Conservation (phyloP, 495 filamentous ascomycete species). For the Paragyromitra xinjiangensis region DNA sequence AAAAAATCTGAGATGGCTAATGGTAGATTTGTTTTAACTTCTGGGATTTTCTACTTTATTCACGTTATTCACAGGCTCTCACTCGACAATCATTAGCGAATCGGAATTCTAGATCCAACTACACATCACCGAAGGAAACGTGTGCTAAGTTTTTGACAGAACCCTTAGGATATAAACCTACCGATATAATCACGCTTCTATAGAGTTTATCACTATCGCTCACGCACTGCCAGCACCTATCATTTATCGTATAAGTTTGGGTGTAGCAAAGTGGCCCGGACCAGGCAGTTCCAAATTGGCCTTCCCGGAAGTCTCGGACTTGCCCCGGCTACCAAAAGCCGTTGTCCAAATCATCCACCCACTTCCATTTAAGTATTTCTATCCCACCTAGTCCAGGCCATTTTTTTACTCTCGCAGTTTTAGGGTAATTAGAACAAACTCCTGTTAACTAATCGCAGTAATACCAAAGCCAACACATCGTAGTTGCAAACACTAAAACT, state of each 20-base stretch:
- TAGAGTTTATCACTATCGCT: not conserved
- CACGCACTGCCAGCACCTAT: not conserved
- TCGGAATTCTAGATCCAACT: not conserved
- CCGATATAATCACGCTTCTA: not conserved
- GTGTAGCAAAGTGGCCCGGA: not conserved
- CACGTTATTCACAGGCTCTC: not conserved
- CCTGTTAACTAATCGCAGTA: not conserved
- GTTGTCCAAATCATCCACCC: not conserved
- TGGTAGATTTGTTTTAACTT: too few relatives aligned
- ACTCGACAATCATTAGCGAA: not conserved
- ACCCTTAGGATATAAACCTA: not conserved
- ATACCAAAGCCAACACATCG: not conserved
- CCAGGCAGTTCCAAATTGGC: not conserved
- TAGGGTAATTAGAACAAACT: not conserved
- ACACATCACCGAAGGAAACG: not conserved
- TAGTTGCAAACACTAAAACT: not conserved
- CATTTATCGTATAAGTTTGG: not conserved
- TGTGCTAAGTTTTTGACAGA: not conserved
- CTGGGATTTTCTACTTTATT: not conserved
- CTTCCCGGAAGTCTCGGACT: not conserved
- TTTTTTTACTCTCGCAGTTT: not conserved
- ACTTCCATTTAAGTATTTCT: slow-evolving; percentile 7
- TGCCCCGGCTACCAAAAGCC: not conserved
- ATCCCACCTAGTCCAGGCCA: not conserved
- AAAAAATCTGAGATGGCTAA: too few relatives aligned